phyloP scores from a whole-genome alignment of 2,329 filamentous ascomycete species.

The Diaporthe ilicicola region DNA sequence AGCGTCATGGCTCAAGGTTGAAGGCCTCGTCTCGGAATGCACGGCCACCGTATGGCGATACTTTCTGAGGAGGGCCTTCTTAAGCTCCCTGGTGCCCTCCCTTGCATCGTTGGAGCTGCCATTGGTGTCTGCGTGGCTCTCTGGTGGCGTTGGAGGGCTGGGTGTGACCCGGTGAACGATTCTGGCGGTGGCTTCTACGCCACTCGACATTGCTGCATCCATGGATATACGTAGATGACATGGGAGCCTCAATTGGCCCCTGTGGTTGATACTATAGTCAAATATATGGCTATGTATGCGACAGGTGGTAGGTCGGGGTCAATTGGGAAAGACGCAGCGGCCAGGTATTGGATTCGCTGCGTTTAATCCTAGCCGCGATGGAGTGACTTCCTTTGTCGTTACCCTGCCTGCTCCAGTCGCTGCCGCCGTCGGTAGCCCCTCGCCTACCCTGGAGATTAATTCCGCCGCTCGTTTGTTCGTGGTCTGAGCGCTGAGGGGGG shows the following conservation, averaged over 20 bases:
- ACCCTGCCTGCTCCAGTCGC: conserved; percentile 5
- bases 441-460: conserved; percentile 1
- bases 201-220: conserved; percentile 29
- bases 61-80: conserved; percentile 60
- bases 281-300: not conserved
- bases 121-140: conserved; percentile 25
- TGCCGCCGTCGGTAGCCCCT: not conserved
- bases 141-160: not conserved
- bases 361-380: not conserved
- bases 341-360: not conserved
- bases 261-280: not conserved
- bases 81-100: conserved; percentile 43
- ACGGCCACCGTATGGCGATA: conserved; percentile 94
- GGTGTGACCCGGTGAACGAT: conserved; percentile 15
- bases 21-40: conserved; percentile 76
- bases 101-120: conserved; percentile 35
- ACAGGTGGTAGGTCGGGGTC: not conserved
- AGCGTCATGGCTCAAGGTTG: conserved; percentile 87
- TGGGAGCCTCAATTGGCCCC: conserved; percentile 18
- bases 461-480: not conserved
- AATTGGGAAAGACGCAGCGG: conserved; percentile 1
- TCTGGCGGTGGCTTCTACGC: conserved; percentile 24
- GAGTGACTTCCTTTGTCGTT: conserved; percentile 15
- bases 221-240: conserved; percentile 23
- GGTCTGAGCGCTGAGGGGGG: conserved; percentile 18